Evolutionary conservation across 78 protist species (phyloP), one percentile per base, ranked within the genome.

Genomic region (Dictyostelium brefeldianum): DNA sequence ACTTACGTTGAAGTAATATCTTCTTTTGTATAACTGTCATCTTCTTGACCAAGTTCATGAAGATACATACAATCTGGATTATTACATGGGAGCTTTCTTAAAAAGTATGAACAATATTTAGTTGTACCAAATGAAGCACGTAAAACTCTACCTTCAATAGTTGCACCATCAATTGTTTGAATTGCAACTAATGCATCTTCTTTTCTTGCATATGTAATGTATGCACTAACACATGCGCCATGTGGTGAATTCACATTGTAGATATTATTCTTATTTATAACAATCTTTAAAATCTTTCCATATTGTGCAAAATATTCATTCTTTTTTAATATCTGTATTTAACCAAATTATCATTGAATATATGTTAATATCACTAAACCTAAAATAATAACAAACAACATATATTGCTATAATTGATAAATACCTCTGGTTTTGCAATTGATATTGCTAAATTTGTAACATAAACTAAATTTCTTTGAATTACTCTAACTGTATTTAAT

Each of bases 61-160:
- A 98, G 94, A 69, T 98, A 98, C 98, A 98, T 90, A 79, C 99
- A 98, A 51, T 97, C 98, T 17, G 99, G 98, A 41, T 97, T 98
- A 46, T 97, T 78, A 89, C 99, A 98, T 43, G 70, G 75, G 5
- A 85, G 71, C 18, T 89, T 83, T 41, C 97, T 47, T 85, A 98
- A 79, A 54, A 97, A 98, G 70, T 96, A 89, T 0, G 96, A 82
- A 75, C 99, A 98, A 59, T 98, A 98, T 83, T 98, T 98, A 12
- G 99, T 98, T 1, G 99, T 97, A 17, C 99, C 99, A 89, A 92
- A 97, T 2, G 98, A 95, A 2, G 98, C 98, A 48, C 97, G 75
- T 67, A 43, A 20, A 57, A 82, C 65, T 46, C 93, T 79, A 15
- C 95, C 96, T 7, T 98, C 98, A 17, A 98, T 74, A 1, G 90